Evolutionary conservation across 2,329 filamentous ascomycete species (phyloP).

Genomic region (Fusarium cicatricum): DNA sequence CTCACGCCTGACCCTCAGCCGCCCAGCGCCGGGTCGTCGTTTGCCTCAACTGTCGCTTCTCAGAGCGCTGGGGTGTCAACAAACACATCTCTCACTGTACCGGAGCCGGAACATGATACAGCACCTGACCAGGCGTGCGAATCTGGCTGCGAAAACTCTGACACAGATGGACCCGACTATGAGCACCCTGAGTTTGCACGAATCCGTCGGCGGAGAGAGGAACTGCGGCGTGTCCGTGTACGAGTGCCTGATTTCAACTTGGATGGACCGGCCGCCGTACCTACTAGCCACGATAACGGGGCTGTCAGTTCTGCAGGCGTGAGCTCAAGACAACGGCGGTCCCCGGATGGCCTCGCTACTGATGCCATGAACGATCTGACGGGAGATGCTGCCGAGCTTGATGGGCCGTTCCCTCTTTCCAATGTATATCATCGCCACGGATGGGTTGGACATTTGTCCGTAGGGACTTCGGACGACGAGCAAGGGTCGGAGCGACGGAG

Average conservation of each 20-base stretch:
- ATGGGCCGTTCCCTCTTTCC: constrained; percentile 9
- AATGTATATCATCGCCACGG: constrained; percentile 18
- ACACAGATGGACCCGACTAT: constrained; percentile 61
- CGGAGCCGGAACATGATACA: constrained; percentile 47
- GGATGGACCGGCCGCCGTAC: constrained; percentile 19
- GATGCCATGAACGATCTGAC: background rate
- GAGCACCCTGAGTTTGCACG: constrained; percentile 38
- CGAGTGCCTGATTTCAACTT: constrained; percentile 31
- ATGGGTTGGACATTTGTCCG: constrained; percentile 41
- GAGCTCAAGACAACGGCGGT: constrained; percentile 11
- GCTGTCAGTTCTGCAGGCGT: constrained; percentile 18
- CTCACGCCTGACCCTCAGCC: constrained; percentile 83
- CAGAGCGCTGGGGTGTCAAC: constrained; percentile 56
- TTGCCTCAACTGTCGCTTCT: constrained; percentile 67
- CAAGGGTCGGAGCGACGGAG: constrained; percentile 29
- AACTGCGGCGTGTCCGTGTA: constrained; percentile 23
- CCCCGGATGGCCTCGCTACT: constrained; percentile 14
- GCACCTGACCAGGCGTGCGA: constrained; percentile 56
- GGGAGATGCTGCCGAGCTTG: background rate
- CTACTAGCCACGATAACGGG: constrained; percentile 7
- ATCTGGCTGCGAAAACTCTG: constrained; percentile 63
- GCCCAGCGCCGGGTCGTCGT: constrained; percentile 83
- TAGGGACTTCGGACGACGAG: constrained; percentile 42
- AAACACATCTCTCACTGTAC: constrained; percentile 48
- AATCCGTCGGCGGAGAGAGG: constrained; percentile 27